Evolutionary conservation across 2,329 filamentous ascomycete genomes (phyloP), one percentile per base, ranked within the genome.

Genomic region (Zymoseptoria pseudotritici): DNA sequence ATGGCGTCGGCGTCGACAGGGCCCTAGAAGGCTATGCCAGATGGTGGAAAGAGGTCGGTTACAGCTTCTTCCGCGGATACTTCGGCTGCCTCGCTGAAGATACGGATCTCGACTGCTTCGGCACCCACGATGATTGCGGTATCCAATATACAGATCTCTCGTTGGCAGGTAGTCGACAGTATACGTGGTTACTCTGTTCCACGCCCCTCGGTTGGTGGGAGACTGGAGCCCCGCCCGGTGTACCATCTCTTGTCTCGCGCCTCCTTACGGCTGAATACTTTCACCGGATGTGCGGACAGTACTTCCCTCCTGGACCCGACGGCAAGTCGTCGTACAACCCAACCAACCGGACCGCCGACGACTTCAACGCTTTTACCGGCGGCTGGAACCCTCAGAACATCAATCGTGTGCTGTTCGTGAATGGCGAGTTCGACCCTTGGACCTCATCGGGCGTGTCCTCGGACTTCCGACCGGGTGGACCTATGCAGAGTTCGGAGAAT

Each of bases 131-230:
- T 64, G 62, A 73, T 7, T 74, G 72, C 19, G 82, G 74, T 60
- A 74, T 78, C 0, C 63, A 81, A 2, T 86, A 76, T 71, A 81
- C 78, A 2, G 81, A 86, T 67, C 70, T 67, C 24, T 74, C 71
- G 1, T 72, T 81, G 5, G 62, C 62, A 53, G 85, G 85, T 67
- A 57, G 66, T 63, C 73, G 82, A 0, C 81, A 83, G 61, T 86
- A 83, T 83, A 69, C 75, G 13, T 87, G 84, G 83, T 77, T 85
- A 71, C 74, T 79, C 2, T 86, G 84, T 75, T 86, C 86, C 67
- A 81, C 86, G 69, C 83, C 84, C 20, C 79, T 83, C 60, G 79
- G 74, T 58, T 83, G 78, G 70, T 85, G 79, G 77, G 81, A 84
- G 69, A 78, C 79, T 61, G 80, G 80, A 21, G 81, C 81, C 8